phyloP scores from a whole-genome alignment of 768 basidiomycete genomes.

The Boletus rubropictus region DNA sequence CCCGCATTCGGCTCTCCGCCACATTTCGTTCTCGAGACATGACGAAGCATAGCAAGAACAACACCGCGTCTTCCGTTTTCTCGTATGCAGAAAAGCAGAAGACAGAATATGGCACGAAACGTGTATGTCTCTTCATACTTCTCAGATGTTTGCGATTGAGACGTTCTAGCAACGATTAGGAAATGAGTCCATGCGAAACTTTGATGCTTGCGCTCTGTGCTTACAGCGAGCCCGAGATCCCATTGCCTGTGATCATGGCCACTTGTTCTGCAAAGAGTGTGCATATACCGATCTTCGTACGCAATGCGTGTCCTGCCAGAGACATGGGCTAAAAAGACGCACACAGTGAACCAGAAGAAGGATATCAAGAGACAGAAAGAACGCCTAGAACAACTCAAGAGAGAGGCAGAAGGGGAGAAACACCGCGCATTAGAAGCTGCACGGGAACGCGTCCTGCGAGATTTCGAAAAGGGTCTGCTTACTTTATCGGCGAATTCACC shows the following conservation, averaged over 20 bases:
- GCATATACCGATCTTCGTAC: slow-evolving; percentile 77
- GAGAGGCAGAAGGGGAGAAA: slow-evolving; percentile 77
- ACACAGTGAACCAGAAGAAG: slow-evolving; percentile 78
- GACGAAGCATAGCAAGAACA: slow-evolving; percentile 90
- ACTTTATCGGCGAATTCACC: slow-evolving; percentile 48
- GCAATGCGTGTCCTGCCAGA: slow-evolving; percentile 20
- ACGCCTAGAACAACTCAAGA: slow-evolving; percentile 64
- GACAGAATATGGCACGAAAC: slow-evolving; percentile 73
- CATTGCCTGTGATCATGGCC: slow-evolving; percentile 76
- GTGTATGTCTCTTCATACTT: slow-evolving; percentile 36
- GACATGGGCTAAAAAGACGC: slow-evolving; percentile 8
- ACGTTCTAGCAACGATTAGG: slow-evolving; percentile 41
- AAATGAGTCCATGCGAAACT: slow-evolving; percentile 87
- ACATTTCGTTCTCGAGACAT: slow-evolving; percentile 31
- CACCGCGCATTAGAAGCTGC: slow-evolving; percentile 65
- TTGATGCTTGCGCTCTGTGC: slow-evolving; percentile 89
- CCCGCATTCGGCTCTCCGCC: background rate
- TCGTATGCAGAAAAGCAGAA: slow-evolving; percentile 87
- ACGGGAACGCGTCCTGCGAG: slow-evolving; percentile 78
- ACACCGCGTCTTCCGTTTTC: slow-evolving; percentile 84
- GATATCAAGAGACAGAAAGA: slow-evolving; percentile 90
- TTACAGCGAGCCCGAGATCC: slow-evolving; percentile 80
- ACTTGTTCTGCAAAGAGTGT: slow-evolving; percentile 95
- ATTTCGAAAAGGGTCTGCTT: slow-evolving; percentile 86
- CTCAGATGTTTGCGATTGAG: background rate